phyloP scores from a whole-genome alignment of 768 basidiomycete species.

The Boletus subparvulus region DNA sequence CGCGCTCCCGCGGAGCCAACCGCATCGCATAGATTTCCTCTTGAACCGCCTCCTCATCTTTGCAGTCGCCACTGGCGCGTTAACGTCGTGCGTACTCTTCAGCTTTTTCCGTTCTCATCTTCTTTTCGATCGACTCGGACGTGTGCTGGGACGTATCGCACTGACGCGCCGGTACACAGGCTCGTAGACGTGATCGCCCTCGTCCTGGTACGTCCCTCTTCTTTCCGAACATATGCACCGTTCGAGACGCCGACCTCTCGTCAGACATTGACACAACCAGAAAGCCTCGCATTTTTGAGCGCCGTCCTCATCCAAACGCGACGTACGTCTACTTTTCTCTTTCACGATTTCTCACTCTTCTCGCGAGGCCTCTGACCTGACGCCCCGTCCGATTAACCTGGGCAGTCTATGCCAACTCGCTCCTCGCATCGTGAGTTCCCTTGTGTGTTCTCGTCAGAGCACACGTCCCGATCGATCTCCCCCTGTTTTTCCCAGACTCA shows the following conservation, averaged over 20 bases:
- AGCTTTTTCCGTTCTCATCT: neutral
- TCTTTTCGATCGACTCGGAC: neutral
- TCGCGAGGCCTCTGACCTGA: no score
- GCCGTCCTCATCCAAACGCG: constrained; percentile 26
- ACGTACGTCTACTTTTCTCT: constrained; percentile 18
- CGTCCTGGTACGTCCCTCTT: constrained; percentile 16
- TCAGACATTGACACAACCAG: constrained; percentile 22
- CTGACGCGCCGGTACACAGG: constrained; percentile 6
- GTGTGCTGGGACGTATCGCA: neutral
- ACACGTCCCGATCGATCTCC: no score
- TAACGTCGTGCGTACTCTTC: constrained; percentile 21
- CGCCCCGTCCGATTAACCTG: neutral
- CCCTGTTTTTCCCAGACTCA: constrained; percentile 11
- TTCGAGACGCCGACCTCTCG: no score
- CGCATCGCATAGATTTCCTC: constrained; percentile 19
- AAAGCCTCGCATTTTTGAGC: constrained; percentile 19
- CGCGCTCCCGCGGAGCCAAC: neutral
- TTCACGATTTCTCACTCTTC: neutral
- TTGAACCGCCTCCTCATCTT: constrained; percentile 26
- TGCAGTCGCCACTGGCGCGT: constrained; percentile 25
- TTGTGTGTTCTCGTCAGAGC: no score
- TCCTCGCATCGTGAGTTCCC: constrained; percentile 26
- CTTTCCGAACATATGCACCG: neutral
- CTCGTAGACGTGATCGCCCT: constrained; percentile 28
- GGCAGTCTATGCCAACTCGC: constrained; percentile 31